phyloP scores from a whole-genome alignment of 129 eudicot genomes.

The Pittosporum tobira region DNA sequence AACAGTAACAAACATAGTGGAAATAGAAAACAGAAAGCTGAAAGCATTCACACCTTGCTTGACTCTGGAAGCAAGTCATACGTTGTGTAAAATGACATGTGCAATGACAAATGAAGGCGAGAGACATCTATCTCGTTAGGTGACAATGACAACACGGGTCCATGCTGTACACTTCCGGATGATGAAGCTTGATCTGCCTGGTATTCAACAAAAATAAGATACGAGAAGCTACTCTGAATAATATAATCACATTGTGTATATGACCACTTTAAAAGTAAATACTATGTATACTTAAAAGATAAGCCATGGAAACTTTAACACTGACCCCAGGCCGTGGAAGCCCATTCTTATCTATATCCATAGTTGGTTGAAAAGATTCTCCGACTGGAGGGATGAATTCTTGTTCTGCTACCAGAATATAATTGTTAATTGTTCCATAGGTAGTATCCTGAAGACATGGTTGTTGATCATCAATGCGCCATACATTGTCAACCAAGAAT shows the following conservation, averaged over 20 bases:
- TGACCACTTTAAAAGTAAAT: too few species aligned
- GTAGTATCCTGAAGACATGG: slow-evolving; percentile 31
- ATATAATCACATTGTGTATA: too few species aligned
- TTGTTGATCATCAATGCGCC: slow-evolving; percentile 49
- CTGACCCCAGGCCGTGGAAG: slow-evolving; percentile 18
- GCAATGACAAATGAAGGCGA: slow-evolving; percentile 38
- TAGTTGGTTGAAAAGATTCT: slow-evolving; percentile 33
- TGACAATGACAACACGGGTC: slow-evolving; percentile 16
- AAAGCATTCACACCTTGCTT: slow-evolving; percentile 42
- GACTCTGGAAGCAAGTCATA: slow-evolving; percentile 62
- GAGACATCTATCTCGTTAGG: slow-evolving; percentile 37
- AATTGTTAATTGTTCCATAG: slow-evolving; percentile 43
- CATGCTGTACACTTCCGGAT: slow-evolving; percentile 28
- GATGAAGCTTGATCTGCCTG: slow-evolving; percentile 35
- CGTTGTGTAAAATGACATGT: slow-evolving; percentile 37
- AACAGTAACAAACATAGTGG: slow-evolving; percentile 4
- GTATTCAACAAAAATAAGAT: slow-evolving; percentile 3
- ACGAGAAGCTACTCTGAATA: slow-evolving; percentile 1
- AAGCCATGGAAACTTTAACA: slow-evolving; percentile 5
- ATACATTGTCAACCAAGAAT: slow-evolving; percentile 62
- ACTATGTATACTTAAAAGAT: too few species aligned
- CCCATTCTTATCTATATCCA: slow-evolving; percentile 23
- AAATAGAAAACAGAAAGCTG: neutral
- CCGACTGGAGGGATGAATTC: slow-evolving; percentile 17
- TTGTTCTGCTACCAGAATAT: slow-evolving; percentile 36